These are phyloP conservation scores for Phytophthora pistaciae DNA, from an alignment of 352 stramenopile species.

Conservation along the genomic window DNA sequence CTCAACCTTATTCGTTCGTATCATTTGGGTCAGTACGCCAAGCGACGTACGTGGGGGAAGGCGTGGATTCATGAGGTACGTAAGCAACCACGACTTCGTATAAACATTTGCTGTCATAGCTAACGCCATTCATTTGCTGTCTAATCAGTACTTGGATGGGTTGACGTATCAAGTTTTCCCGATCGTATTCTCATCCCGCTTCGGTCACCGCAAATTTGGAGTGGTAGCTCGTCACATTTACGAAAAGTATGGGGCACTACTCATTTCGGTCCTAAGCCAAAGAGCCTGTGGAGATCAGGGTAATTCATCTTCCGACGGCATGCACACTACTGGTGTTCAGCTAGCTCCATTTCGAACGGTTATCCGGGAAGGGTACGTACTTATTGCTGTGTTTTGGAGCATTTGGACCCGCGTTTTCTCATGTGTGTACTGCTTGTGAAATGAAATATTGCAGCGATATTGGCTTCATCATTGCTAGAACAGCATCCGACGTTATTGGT, in stretches of 20 bases:
- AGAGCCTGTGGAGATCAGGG: conserved; percentile 1
- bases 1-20: conserved; percentile 74
- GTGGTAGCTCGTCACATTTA: conserved; percentile 68
- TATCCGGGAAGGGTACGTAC: conserved; percentile 64
- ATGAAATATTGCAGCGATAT: conserved; percentile 51
- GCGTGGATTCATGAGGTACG: conserved; percentile 74
- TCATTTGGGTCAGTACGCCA: conserved; percentile 48
- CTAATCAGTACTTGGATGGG: conserved; percentile 67
- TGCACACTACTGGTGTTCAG: conserved; percentile 20
- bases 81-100: background rate
- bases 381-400: background rate
- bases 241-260: conserved; percentile 54
- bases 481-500: conserved; percentile 55
- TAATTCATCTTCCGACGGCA: background rate
- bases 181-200: conserved; percentile 66
- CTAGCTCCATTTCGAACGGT: conserved; percentile 53
- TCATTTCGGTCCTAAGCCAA: conserved; percentile 40
- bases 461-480: conserved; percentile 69
- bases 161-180: conserved; percentile 77
- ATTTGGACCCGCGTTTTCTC: background rate
- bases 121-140: too few species aligned
- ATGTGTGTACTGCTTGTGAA: conserved; percentile 1
- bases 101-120: too few species aligned
- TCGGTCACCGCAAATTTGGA: conserved; percentile 62
- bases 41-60: conserved; percentile 38